Conservation (phyloP, 2,329 filamentous ascomycete species). For the Didymosphaeria variabile region DNA sequence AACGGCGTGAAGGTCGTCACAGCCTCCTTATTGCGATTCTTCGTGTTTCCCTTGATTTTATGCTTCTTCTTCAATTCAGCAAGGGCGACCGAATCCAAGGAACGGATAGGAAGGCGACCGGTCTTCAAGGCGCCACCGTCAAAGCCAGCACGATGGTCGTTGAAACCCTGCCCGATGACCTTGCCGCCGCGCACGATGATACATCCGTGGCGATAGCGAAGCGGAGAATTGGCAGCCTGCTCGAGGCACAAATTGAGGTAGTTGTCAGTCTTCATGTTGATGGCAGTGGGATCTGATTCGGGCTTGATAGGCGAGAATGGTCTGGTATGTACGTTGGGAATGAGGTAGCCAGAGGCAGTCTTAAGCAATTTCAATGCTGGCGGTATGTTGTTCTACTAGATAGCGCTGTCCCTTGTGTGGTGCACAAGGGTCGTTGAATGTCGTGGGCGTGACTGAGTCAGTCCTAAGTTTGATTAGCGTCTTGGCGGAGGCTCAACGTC, state of each 20-base stretch:
- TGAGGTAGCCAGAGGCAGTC: not conserved
- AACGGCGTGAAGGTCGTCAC: constrained; percentile 51
- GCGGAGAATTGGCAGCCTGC: constrained; percentile 60
- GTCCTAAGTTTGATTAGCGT: not conserved
- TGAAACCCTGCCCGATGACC: constrained; percentile 62
- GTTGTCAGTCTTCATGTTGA: constrained; percentile 56
- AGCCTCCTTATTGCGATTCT: constrained; percentile 2
- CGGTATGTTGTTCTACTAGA: not conserved
- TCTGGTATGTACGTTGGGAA: not conserved
- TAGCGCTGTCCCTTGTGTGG: not conserved
- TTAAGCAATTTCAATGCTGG: constrained; percentile 4
- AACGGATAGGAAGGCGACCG: constrained; percentile 46
- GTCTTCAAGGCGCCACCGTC: constrained; percentile 61
- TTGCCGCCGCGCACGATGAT: constrained; percentile 64
- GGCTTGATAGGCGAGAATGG: not conserved
- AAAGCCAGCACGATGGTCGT: constrained; percentile 60
- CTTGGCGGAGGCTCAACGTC: constrained; percentile 2
- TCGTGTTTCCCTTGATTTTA: constrained; percentile 24
- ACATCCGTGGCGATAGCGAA: constrained; percentile 61
- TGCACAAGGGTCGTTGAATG: not conserved
- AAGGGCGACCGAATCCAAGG: constrained; percentile 48
- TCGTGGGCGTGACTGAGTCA: not conserved
- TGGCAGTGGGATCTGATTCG: not conserved
- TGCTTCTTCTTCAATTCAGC: constrained; percentile 47
- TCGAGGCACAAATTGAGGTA: constrained; percentile 62